Evolutionary conservation across 768 basidiomycete species (phyloP), one percentile per base, ranked within the genome.

Genomic region (Royoungia palumana): DNA sequence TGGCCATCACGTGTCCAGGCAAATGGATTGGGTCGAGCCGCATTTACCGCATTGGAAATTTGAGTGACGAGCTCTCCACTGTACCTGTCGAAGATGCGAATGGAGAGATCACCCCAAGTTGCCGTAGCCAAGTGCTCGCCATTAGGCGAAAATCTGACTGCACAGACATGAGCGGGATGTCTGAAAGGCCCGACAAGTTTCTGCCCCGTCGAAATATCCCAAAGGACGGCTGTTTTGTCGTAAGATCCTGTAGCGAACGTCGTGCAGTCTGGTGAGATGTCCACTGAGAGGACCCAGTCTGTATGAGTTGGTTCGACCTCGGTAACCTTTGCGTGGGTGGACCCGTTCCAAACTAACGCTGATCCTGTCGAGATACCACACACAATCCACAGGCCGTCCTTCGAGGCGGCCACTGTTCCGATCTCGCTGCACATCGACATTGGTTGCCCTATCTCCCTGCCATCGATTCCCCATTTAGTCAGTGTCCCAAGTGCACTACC

Each of bases 1-100:
- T 47, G 49, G 20, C 48, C 44, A 34, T 50, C 27, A 30, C 35
- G 35, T 10, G 53, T 37, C 53, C 53, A 54, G 21, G 35, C 48
- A 9, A 54, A 22, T 3, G 53, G 27, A 10, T 49, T 46, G 7
- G 44, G 30, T 34, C n/a, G 25, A n/a, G 20, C 28, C 5, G 44
- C 25, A 14, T 30, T 12, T 41, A 46, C 39, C 7, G 40, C 27
- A 25, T 42, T 45, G 28, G 44, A 37, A 13, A 54, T 50, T 27
- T 30, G 28, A 21, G 41, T 22, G 41, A 50, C 32, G 10, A 35
- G 30, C 21, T 42, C 42, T 19, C 53, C 53, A 5, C 8, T 54
- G 32, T 21, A 24, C 11, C 38, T n/a, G 27, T 50, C 35, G 20
- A 46, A 54, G 40, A 54, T 19, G 36, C 27, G 45, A 19, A 54